Evolutionary conservation across 345 rosid genomes (phyloP).

Genomic region (Sisymbrium altissimum): DNA sequence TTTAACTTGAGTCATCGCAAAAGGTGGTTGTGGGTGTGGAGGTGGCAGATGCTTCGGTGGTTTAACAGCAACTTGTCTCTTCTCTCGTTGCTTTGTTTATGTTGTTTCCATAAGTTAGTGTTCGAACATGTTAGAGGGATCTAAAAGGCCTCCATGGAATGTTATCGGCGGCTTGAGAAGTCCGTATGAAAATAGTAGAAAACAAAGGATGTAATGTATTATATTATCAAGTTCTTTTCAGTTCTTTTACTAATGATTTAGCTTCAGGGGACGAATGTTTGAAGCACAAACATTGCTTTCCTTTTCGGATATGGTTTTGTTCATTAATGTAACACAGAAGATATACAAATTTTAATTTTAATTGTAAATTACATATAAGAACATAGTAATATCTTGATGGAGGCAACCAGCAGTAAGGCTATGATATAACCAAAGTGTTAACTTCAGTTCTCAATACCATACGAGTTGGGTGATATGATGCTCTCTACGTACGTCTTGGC

Average conservation of each 20-base stretch:
- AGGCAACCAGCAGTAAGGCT: not conserved
- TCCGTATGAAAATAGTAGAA: not conserved
- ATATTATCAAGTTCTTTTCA: not conserved
- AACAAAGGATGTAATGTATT: constrained; percentile 8
- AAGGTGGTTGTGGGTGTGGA: not conserved
- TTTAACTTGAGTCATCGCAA: not conserved
- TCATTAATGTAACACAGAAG: not conserved
- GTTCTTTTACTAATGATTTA: not conserved
- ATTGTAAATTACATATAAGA: not conserved
- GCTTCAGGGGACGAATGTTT: not conserved
- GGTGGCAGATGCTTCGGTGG: not conserved
- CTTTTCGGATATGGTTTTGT: not conserved
- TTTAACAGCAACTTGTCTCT: not conserved
- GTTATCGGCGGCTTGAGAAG: not conserved
- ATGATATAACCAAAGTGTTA: not conserved
- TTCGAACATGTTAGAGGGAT: not conserved
- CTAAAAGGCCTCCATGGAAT: not conserved
- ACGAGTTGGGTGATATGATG: constrained; percentile 41
- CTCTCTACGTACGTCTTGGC: constrained; percentile 46
- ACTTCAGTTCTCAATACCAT: constrained; percentile 1
- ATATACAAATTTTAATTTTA: not conserved
- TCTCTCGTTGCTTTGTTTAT: constrained; percentile 7
- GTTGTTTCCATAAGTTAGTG: constrained; percentile 15
- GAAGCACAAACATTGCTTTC: not conserved
- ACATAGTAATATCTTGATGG: not conserved